Evolutionary conservation across 2,329 filamentous ascomycete genomes (phyloP), one percentile per base, ranked within the genome.

Genomic region (Ceratocystis colombiana): DNA sequence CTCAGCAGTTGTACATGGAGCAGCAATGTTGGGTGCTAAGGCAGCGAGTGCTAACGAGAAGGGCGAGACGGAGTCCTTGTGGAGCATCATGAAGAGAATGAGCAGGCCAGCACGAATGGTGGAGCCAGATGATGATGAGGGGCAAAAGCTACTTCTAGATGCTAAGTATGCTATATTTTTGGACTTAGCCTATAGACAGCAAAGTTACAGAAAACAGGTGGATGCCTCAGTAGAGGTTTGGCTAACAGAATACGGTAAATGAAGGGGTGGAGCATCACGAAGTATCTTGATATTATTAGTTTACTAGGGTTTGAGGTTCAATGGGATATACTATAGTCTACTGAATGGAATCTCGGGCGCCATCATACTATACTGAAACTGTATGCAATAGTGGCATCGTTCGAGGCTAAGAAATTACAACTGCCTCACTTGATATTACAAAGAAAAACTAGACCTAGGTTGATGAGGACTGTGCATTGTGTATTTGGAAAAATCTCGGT

Each of bases 31-130:
- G 28, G 94, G 94, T 48, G 94, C 91, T 67, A 97, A 97, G 77
- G 94, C 94, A n/a, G 94, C 93, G 5, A 94, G 88, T 71, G 86
- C 88, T 72, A 81, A 82, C 48, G 82, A 88, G 8, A 74, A 73
- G 8, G 74, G 73, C 37, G 89, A 90, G 57, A 92, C 89, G 0
- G 92, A 96, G 78, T 84, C 88, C 50, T 79, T 99, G 69, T 99
- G 94, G 94, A 84, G 86, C 71, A 96, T 99, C 74, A 99, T 99
- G 94, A 90, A 96, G 75, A 85, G 91, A 66, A 94, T 96, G 87
- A 96, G 89, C 78, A 96, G 96, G 80, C 88, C 90, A 7, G 94
- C 93, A 41, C 89, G 87, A 72, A 84, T 91, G 62, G 88, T 96
- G 1, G 81, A 86, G 75, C 91, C 93, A 0, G 85, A 85, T 25